Conservation (phyloP, 257 asterid genomes). For the Cynanchum wilfordii region DNA sequence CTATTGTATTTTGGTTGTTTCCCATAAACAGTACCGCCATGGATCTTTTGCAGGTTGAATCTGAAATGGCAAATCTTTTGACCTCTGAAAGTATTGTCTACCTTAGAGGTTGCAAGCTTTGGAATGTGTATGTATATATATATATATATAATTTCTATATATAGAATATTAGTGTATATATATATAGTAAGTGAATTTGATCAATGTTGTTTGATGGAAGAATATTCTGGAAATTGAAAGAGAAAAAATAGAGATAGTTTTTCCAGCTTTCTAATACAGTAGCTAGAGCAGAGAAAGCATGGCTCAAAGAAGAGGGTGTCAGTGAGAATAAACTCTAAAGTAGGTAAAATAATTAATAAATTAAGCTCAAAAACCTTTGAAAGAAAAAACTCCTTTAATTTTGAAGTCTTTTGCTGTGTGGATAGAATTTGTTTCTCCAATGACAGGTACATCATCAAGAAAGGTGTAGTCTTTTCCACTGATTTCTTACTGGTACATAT, state of each 20-base stretch:
- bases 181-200: background rate
- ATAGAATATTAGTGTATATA: background rate
- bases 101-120: constrained; percentile 1
- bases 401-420: background rate
- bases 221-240: background rate
- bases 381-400: no score
- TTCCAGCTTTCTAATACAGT: background rate
- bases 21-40: background rate
- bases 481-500: background rate
- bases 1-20: constrained; percentile 5
- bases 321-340: background rate
- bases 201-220: background rate
- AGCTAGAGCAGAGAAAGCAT: background rate
- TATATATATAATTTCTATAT: no score
- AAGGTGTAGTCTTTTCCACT: background rate
- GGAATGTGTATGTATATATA: background rate
- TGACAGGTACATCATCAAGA: background rate
- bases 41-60: constrained; percentile 11
- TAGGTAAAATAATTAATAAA: background rate
- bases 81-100: background rate
- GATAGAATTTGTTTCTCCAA: background rate
- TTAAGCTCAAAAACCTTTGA: background rate
- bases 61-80: constrained; percentile 9
- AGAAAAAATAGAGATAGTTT: background rate
- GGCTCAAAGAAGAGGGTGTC: background rate